Base-by-base conservation (phyloP, 1,139 yeast species). In the Suhomyces taliae region DNA sequence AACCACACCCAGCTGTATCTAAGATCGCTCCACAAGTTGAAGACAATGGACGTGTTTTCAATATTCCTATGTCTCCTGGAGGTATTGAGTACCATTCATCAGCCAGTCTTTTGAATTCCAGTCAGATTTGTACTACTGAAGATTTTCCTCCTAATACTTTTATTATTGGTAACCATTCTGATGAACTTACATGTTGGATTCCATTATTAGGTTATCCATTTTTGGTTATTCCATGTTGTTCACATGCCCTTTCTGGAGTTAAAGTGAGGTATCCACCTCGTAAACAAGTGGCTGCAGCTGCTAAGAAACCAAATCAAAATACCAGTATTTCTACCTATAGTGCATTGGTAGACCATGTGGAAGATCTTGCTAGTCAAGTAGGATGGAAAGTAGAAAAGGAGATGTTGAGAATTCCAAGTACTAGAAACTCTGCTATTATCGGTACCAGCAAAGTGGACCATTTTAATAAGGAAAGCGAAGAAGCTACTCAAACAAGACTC, bases 141-240 rank as follows among this genome's bases (percentile, higher is more conserved):
- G 85, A 83, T 38, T 85, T 87, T 51, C 83, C 87, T 0, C 62
- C 69, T 27, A 79, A 85, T 55, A 85, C 96, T 0, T 93, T 93
- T 59, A 68, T 91, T 37, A 90, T 93, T 44, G 99, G 98, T 1
- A 93, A 93, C 61, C 99, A 93, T 60, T 88, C 96, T 0, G 99
- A 93, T 63, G 98, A 93, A 62, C 74, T 93, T 49, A 91, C 98
- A 0, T 88, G 96, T 54, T 93, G 98, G 97, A 83, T 91, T 29
- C 99, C 99, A 1, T 67, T 93, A 10, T 69, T 93, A 14, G 95
- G 91, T 0, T 81, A 76, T 54, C 97, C 97, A 3, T 93, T 90
- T 61, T 74, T 91, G 70, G 96, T 90, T 7, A 88, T 93, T 37
- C 98, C 99, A 3, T 93, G 99, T 63, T 93, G 99, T 64, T 90